Percentiles rank a stretch among this genome's conserved stretches.
These are phyloP conservation scores for Hypomontagnella submonticulosa DNA, from an alignment of 495 filamentous ascomycete species.

Conservation along the genomic window DNA sequence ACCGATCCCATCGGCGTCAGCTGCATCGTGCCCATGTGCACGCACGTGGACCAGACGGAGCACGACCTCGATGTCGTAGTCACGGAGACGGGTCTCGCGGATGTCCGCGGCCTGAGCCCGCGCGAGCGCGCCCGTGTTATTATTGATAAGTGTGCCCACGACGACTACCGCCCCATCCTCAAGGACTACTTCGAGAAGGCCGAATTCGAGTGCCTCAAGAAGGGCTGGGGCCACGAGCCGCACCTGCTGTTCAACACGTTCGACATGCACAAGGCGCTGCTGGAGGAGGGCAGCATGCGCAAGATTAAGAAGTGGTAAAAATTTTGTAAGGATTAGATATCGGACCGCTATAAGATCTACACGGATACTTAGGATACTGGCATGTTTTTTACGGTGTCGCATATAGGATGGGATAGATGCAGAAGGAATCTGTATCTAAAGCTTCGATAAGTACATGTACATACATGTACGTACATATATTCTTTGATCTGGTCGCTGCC, in stretches of 20 bases:
- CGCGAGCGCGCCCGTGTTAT: conserved; percentile 86
- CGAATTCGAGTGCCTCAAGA: conserved; percentile 85
- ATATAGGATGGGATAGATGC: too few relatives aligned
- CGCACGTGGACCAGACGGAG: conserved; percentile 93
- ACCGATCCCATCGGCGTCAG: conserved; percentile 83
- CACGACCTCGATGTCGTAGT: conserved; percentile 90
- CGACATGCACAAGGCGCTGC: conserved; percentile 87
- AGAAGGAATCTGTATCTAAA: too few relatives aligned
- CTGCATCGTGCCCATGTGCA: conserved; percentile 93
- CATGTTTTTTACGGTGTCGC: too few relatives aligned
- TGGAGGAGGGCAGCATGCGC: conserved; percentile 87
- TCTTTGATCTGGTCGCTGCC: too few relatives aligned
- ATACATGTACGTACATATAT: too few relatives aligned
- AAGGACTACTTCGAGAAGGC: conserved; percentile 87
- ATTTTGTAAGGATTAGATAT: not conserved
- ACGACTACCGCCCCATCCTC: conserved; percentile 84
- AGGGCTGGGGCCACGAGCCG: conserved; percentile 92
- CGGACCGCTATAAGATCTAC: not conserved
- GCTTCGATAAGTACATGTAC: too few relatives aligned
- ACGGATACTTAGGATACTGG: too few relatives aligned
- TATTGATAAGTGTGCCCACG: conserved; percentile 89
- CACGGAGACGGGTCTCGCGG: conserved; percentile 87
- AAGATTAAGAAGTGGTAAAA: conserved; percentile 65
- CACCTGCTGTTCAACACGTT: conserved; percentile 86
- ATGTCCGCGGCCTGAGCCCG: conserved; percentile 84